Percentiles rank a stretch among this genome's conserved stretches.
Evolutionary conservation across 2,329 filamentous ascomycete species (phyloP).

Genomic region (Ceratocystiopsis minuta): DNA sequence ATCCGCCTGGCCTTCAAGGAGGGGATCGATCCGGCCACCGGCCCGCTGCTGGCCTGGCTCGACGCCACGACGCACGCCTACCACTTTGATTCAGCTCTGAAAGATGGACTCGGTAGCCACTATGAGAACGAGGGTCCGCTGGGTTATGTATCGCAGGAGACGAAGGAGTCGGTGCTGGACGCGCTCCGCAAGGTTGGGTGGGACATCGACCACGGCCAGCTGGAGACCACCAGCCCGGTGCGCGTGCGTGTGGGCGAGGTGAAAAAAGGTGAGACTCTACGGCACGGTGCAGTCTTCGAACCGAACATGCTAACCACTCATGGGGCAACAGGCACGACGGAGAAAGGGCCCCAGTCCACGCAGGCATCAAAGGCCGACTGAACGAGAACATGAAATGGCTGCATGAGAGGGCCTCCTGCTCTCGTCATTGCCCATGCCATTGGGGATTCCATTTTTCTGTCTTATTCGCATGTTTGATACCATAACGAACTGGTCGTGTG

Average conservation of each 20-base stretch:
- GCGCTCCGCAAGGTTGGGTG: conserved; percentile 35
- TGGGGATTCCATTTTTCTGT: too few relatives aligned
- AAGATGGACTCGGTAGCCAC: conserved; percentile 18
- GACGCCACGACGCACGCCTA: conserved; percentile 24
- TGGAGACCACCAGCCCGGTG: conserved; percentile 44
- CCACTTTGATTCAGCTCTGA: conserved; percentile 19
- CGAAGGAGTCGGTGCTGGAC: conserved; percentile 17
- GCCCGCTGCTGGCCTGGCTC: conserved; percentile 19
- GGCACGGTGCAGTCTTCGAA: too few relatives aligned
- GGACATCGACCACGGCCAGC: conserved; percentile 43
- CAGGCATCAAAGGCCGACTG: too few relatives aligned
- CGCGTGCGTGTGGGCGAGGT: conserved; percentile 18
- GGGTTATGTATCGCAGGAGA: conserved; percentile 25
- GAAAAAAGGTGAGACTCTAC: conserved; percentile 10
- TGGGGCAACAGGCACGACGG: too few relatives aligned
- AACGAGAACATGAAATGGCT: too few relatives aligned
- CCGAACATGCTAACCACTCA: too few relatives aligned
- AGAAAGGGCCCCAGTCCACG: too few relatives aligned
- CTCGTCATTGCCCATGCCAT: too few relatives aligned
- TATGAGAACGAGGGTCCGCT: conserved; percentile 20
- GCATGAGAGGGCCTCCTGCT: too few relatives aligned
- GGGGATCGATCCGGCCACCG: conserved; percentile 20
- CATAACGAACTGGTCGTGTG: too few relatives aligned
- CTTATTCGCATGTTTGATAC: too few relatives aligned
- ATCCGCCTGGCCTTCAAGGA: conserved; percentile 45